Percentiles rank a stretch among this genome's conserved stretches.
Evolutionary conservation across 495 filamentous ascomycete genomes (phyloP).

Genomic region (Penicillium mononematosum): DNA sequence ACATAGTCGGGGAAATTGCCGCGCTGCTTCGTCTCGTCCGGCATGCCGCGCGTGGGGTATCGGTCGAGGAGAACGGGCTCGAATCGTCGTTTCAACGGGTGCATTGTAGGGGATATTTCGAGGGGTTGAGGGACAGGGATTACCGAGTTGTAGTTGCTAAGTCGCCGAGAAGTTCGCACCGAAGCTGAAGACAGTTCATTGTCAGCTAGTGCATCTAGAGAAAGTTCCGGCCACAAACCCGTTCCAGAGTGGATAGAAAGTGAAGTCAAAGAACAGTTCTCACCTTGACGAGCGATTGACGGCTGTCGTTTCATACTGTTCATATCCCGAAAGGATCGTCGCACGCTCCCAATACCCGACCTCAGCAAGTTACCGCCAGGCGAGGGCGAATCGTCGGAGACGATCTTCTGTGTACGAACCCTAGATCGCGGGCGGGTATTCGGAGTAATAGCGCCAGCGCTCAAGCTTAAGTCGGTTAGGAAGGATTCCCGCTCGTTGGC

Average conservation of each 20-base stretch:
- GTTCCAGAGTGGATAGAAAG: background rate
- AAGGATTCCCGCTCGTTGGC: constrained; percentile 92
- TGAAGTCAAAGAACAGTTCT: constrained; percentile 30
- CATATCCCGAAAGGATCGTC: constrained; percentile 90
- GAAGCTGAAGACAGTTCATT: constrained; percentile 59
- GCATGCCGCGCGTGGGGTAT: constrained; percentile 80
- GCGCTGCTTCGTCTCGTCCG: constrained; percentile 77
- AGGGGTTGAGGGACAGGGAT: constrained; percentile 92
- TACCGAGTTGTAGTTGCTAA: constrained; percentile 98
- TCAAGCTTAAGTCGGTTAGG: constrained; percentile 86
- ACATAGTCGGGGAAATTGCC: constrained; percentile 95
- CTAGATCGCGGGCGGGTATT: constrained; percentile 69
- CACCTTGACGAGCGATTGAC: constrained; percentile 72
- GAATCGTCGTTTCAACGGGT: constrained; percentile 88
- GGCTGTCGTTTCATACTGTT: constrained; percentile 91
- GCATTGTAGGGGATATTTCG: constrained; percentile 86
- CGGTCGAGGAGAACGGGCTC: constrained; percentile 92
- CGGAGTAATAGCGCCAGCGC: constrained; percentile 74
- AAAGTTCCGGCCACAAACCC: background rate
- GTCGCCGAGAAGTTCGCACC: constrained; percentile 78
- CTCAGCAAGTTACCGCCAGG: constrained; percentile 45
- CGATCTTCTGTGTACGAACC: constrained; percentile 76
- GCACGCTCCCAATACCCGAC: constrained; percentile 70
- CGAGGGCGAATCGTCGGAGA: constrained; percentile 63
- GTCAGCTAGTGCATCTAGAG: constrained; percentile 3